Conservation (phyloP, 2,329 filamentous ascomycete species). For the Xylaria digitata region DNA sequence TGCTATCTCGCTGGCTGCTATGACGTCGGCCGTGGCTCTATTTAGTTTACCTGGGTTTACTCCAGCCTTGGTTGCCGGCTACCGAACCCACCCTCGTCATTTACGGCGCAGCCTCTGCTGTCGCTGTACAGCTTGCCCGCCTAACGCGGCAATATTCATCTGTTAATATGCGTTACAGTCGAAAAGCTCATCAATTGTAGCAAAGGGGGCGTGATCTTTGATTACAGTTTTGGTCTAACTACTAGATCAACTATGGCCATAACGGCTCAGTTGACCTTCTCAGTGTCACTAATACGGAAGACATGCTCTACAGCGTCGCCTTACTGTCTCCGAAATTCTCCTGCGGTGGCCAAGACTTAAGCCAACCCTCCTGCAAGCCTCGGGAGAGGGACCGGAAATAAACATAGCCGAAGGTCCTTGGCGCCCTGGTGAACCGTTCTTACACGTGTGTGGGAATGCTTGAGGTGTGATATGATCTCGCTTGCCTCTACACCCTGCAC, state of each 20-base stretch:
- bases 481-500: slow-evolving; percentile 46
- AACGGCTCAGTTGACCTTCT: no score
- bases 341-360: slow-evolving; percentile 54
- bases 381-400: slow-evolving; percentile 53
- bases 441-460: slow-evolving; percentile 33
- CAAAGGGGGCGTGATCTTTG: slow-evolving; percentile 68
- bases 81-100: slow-evolving; percentile 55
- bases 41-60: slow-evolving; percentile 59
- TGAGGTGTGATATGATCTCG: slow-evolving; percentile 45
- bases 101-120: slow-evolving; percentile 66
- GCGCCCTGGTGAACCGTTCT: slow-evolving; percentile 39
- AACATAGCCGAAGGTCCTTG: slow-evolving; percentile 47
- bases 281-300: slow-evolving; percentile 49
- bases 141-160: slow-evolving; percentile 66
- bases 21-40: slow-evolving; percentile 64
- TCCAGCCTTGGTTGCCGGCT: slow-evolving; percentile 59
- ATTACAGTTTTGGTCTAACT: slow-evolving; percentile 56
- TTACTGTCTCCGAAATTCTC: slow-evolving; percentile 50
- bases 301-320: slow-evolving; percentile 60
- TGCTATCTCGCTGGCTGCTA: slow-evolving; percentile 65
- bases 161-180: slow-evolving; percentile 69
- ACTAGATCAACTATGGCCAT: no score
- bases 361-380: slow-evolving; percentile 53
- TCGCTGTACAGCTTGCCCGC: slow-evolving; percentile 69
- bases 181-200: slow-evolving; percentile 61